Evolutionary conservation across 345 rosid genomes (phyloP).

Genomic region (Microthlaspi erraticum): DNA sequence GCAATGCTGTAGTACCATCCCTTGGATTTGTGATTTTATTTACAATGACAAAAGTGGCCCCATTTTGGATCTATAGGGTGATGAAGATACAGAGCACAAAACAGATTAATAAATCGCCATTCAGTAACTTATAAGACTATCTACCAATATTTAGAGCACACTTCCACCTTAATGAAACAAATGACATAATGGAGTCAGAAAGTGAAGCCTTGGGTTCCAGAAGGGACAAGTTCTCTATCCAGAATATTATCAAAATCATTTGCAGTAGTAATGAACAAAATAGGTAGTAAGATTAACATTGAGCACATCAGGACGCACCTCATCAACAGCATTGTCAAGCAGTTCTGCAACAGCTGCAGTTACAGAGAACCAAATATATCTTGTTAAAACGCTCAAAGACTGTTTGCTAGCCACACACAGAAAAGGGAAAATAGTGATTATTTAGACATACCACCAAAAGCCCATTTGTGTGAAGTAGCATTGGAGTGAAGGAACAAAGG

Average conservation of each 20-base stretch:
- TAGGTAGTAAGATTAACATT: constrained; percentile 12
- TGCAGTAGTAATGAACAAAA: constrained; percentile 28
- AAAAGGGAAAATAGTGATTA: not conserved
- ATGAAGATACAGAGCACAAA: constrained; percentile 45
- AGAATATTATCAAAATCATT: constrained; percentile 19
- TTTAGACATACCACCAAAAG: constrained; percentile 79
- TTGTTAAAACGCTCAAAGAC: constrained; percentile 22
- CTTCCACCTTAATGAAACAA: constrained; percentile 23
- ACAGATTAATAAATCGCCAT: constrained; percentile 35
- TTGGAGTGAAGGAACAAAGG: constrained; percentile 98
- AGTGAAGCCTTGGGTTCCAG: constrained; percentile 25
- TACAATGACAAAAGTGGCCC: constrained; percentile 93
- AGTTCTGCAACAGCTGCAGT: constrained; percentile 90
- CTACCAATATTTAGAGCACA: constrained; percentile 21
- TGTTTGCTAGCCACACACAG: constrained; percentile 13
- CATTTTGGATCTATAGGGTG: constrained; percentile 82
- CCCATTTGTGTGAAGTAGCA: constrained; percentile 99
- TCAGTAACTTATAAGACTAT: constrained; percentile 30
- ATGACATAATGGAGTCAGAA: constrained; percentile 15
- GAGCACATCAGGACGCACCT: constrained; percentile 56
- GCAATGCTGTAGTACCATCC: constrained; percentile 71
- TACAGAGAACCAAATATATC: constrained; percentile 32
- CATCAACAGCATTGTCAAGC: constrained; percentile 95
- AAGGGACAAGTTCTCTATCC: constrained; percentile 15
- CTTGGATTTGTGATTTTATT: constrained; percentile 80